A percentile compares a stretch with the other conserved stretches of the same genome.
phyloP scores from a whole-genome alignment of 129 eudicot genomes.

The Mikania micrantha region DNA sequence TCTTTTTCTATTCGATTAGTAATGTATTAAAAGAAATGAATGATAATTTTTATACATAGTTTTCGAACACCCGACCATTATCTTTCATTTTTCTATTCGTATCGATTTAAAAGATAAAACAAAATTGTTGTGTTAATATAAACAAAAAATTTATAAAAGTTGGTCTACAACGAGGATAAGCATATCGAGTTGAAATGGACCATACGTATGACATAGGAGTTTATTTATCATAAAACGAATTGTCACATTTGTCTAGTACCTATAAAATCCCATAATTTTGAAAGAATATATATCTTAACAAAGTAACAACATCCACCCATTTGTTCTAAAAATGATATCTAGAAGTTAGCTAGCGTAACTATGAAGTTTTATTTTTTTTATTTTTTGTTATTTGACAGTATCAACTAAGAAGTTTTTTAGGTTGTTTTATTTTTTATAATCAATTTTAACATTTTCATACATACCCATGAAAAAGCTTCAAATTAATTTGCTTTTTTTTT shows the following conservation, averaged over 20 bases:
- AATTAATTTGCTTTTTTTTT: too few relatives aligned
- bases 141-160: background rate
- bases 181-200: background rate
- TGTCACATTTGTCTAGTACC: background rate
- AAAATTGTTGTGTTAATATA: background rate
- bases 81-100: background rate
- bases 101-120: background rate
- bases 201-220: background rate
- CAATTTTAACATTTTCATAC: too few relatives aligned
- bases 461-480: too few relatives aligned
- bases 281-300: background rate
- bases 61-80: background rate
- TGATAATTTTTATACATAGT: background rate
- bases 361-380: background rate
- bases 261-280: background rate
- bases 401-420: background rate
- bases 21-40: background rate
- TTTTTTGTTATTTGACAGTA: background rate
- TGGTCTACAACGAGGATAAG: background rate
- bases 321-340: constrained; percentile 5
- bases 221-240: background rate
- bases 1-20: too few relatives aligned
- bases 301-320: background rate
- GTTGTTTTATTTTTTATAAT: background rate
- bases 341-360: background rate